Evolutionary conservation across 768 basidiomycete genomes (phyloP), one percentile per base, ranked within the genome.

Genomic region (Ramaria sp.): DNA sequence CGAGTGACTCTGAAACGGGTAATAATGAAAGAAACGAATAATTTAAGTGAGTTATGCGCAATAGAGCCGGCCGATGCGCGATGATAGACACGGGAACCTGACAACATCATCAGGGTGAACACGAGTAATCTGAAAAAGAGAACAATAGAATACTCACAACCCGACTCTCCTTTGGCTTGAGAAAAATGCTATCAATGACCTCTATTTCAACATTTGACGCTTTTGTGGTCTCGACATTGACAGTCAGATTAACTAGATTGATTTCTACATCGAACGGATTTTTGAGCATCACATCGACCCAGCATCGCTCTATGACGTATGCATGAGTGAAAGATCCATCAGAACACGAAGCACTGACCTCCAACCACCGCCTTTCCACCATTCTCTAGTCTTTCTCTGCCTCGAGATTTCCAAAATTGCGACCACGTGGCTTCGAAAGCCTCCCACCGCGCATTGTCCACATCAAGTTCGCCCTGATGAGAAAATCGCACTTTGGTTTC

Each of bases 181-280:
- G 70, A 5, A 70, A 61, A 20, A 93, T 68, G 57, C 85, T 82
- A 34, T 79, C 70, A 6, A 90, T 66, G 4, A 74, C 62, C 58
- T 87, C 80, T 1, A 85, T 72, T 38, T 80, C 73, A 5, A 83
- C 71, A 55, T 72, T 69, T 0, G 68, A 28, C 13, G 16, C 56
- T 30, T 50, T 39, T 18, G 32, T 60, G 24, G 78, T 78, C 58
- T 71, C 64, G 5, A 85, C 72, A 3, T 71, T 55, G 8, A 88
- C 65, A 0, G 83, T 79, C 51, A 90, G 57, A 55, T 83, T 74
- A 0, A 79, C 73, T 22, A 92, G 63, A 49, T 73, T 79, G n/a
- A 92, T 73, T 50, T 88, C 87, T 5, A 83, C 73, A 57, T 85
- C 77, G 39, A 92, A 66, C 16, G 88, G 87, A 63, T 92, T 92